Evolutionary conservation across 352 stramenopile genomes (phyloP).

Genomic region (Phytophthora tentaculata): DNA sequence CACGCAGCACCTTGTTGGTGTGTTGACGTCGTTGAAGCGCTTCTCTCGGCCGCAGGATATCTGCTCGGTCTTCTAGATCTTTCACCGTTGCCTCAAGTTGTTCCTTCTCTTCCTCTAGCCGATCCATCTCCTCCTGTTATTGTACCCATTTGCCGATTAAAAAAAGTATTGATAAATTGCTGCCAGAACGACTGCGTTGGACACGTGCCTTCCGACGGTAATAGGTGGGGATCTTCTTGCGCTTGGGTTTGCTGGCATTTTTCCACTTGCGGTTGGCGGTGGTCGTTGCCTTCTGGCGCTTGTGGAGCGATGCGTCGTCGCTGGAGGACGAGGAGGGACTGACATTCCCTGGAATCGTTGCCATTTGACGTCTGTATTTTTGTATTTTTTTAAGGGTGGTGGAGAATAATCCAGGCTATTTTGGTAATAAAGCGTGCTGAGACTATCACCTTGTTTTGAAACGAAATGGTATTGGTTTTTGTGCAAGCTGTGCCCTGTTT

Average conservation of each 20-base stretch:
- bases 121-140: constrained; percentile 33
- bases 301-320: constrained; percentile 7
- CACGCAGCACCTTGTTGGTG: constrained; percentile 28
- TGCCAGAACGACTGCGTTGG: not conserved
- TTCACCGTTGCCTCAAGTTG: constrained; percentile 20
- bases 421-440: not conserved
- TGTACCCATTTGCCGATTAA: not conserved
- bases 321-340: constrained; percentile 9
- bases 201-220: constrained; percentile 34
- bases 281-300: constrained; percentile 9
- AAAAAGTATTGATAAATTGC: not conserved
- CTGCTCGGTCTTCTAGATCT: constrained; percentile 17
- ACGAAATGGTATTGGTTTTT: not conserved
- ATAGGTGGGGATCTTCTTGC: constrained; percentile 40
- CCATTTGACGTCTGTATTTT: constrained; percentile 6
- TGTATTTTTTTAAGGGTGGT: too few species aligned
- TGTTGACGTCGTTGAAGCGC: constrained; percentile 17
- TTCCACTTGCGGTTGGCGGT: constrained; percentile 8
- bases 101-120: constrained; percentile 27
- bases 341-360: not conserved
- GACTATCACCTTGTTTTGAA: constrained; percentile 16
- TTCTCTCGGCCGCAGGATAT: constrained; percentile 23
- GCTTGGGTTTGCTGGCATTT: constrained; percentile 20
- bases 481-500: not conserved
- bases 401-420: constrained; percentile 10